Evolutionary conservation across 805 yeast genomes (phyloP).

Genomic region (Candida ipomoeae): DNA sequence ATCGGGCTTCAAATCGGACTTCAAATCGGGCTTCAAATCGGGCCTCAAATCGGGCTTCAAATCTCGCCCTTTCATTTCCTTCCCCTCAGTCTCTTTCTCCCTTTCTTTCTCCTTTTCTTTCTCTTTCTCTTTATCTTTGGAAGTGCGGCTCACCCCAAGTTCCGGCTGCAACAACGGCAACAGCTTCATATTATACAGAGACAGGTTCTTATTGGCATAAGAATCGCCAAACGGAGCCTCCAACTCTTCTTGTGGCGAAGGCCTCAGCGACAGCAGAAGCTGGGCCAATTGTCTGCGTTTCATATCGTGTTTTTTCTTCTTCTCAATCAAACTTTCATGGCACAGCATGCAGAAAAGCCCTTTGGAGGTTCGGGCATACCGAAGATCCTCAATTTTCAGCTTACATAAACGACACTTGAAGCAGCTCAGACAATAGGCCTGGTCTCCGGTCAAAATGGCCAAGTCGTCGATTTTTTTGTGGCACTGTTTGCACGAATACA

Average conservation of each 20-base stretch:
- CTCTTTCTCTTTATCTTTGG: not conserved
- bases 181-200: slow-evolving; percentile 11
- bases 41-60: no score
- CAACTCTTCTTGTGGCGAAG: slow-evolving; percentile 8
- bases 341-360: slow-evolving; percentile 93
- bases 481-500: slow-evolving; percentile 87
- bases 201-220: slow-evolving; percentile 6
- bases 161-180: slow-evolving; percentile 11
- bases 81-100: no score
- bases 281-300: slow-evolving; percentile 33
- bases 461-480: slow-evolving; percentile 83
- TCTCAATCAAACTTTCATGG: slow-evolving; percentile 76
- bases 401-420: slow-evolving; percentile 88
- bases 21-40: not conserved
- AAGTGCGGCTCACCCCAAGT: not conserved
- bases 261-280: slow-evolving; percentile 25
- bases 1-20: not conserved
- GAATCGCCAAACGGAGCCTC: slow-evolving; percentile 44
- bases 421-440: slow-evolving; percentile 88
- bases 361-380: slow-evolving; percentile 89
- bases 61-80: not conserved
- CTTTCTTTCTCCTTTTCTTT: not conserved
- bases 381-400: slow-evolving; percentile 76
- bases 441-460: slow-evolving; percentile 92
- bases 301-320: slow-evolving; percentile 61